Percentiles rank a stretch among this genome's conserved stretches.
Conservation (phyloP, 176 grass and related monocot genomes). For the Chloris gayana region DNA sequence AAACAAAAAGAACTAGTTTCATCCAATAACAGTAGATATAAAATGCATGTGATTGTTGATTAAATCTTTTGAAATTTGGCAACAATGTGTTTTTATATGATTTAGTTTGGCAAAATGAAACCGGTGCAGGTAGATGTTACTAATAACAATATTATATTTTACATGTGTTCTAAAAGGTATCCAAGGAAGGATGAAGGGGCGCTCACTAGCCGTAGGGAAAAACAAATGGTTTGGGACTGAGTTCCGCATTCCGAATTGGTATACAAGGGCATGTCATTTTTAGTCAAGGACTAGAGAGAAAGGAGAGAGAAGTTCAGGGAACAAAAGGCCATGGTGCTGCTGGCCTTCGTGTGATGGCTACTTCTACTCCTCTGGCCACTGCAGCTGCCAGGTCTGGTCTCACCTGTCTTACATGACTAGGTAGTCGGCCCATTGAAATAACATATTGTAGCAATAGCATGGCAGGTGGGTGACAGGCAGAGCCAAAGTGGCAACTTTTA, state of each 20-base stretch:
- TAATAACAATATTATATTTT: conserved; percentile 5
- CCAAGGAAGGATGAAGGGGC: no score
- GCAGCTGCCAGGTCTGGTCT: background rate
- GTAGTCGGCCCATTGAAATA: background rate
- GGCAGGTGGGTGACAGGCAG: background rate
- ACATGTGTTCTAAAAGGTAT: background rate
- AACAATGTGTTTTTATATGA: background rate
- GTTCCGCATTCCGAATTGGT: background rate
- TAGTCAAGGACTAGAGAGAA: background rate
- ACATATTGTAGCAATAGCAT: background rate
- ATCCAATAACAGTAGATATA: background rate
- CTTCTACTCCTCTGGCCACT: background rate
- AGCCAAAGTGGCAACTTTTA: background rate
- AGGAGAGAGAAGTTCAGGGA: background rate
- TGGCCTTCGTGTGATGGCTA: background rate
- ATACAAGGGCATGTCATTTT: background rate
- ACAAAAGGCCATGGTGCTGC: background rate
- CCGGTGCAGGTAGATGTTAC: background rate
- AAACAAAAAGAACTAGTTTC: conserved; percentile 4
- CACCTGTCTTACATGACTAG: background rate
- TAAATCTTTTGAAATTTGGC: conserved; percentile 13
- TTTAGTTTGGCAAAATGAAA: background rate
- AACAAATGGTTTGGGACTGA: background rate
- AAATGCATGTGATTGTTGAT: background rate
- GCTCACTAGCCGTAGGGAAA: background rate